phyloP scores from a whole-genome alignment of 306 rosid species.

The Citrullus mucosospermus region DNA sequence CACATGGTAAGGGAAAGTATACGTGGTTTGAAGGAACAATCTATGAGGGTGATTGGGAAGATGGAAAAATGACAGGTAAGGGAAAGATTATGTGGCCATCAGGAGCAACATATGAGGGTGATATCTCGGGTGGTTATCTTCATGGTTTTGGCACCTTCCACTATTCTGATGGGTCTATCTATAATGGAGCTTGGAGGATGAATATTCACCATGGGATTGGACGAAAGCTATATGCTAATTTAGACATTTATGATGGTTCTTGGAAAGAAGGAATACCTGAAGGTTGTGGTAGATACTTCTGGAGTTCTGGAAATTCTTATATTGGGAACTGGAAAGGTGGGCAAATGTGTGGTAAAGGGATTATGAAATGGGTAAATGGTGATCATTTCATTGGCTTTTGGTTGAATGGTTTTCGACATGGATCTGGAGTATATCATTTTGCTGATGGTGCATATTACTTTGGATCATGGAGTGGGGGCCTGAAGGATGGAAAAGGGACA shows the following conservation, averaged over 20 bases:
- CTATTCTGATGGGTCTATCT: constrained; percentile 32
- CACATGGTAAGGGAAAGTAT: constrained; percentile 78
- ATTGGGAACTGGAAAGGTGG: constrained; percentile 79
- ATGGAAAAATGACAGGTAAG: constrained; percentile 72
- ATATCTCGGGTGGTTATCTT: constrained; percentile 69
- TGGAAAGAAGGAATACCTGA: constrained; percentile 91
- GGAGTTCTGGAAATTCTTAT: constrained; percentile 58
- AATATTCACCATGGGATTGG: constrained; percentile 74
- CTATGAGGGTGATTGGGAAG: constrained; percentile 81
- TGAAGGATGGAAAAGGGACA: constrained; percentile 90
- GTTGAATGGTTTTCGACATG: constrained; percentile 67
- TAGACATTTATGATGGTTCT: constrained; percentile 65
- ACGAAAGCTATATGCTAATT: constrained; percentile 48
- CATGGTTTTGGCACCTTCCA: constrained; percentile 70
- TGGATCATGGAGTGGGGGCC: constrained; percentile 76
- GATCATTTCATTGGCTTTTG: constrained; percentile 70
- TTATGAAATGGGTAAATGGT: constrained; percentile 80
- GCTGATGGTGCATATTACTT: constrained; percentile 67
- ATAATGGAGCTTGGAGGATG: constrained; percentile 83
- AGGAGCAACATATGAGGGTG: constrained; percentile 75
- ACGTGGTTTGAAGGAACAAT: constrained; percentile 68
- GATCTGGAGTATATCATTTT: constrained; percentile 69
- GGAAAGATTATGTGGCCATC: constrained; percentile 61
- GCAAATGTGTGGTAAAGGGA: constrained; percentile 74
- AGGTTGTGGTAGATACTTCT: constrained; percentile 66